Conservation (phyloP, 2,329 filamentous ascomycete species). For the Sporothrix humicola region DNA sequence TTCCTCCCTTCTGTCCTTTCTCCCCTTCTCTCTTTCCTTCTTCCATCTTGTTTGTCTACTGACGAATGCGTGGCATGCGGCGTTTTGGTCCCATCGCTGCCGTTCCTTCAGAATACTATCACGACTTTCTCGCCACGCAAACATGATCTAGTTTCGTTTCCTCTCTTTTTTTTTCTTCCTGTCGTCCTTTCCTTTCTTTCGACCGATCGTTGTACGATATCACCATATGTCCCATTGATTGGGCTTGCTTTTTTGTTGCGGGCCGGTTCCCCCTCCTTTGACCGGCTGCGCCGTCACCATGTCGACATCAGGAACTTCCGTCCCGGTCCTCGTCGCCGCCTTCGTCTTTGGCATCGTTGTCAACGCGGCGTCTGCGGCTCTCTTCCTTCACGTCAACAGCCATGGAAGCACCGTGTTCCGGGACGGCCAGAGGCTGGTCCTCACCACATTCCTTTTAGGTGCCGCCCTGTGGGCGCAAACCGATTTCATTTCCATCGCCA, state of each 20-base stretch:
- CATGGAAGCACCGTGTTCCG: slow-evolving; percentile 57
- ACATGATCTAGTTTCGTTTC: slow-evolving; percentile 26
- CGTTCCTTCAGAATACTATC: slow-evolving; percentile 39
- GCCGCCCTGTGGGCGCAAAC: slow-evolving; percentile 60
- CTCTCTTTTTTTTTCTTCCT: slow-evolving; percentile 16
- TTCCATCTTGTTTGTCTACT: slow-evolving; percentile 23
- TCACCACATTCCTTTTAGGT: slow-evolving; percentile 59
- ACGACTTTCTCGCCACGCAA: slow-evolving; percentile 30
- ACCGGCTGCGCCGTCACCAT: slow-evolving; percentile 48
- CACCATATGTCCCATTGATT: slow-evolving; percentile 53
- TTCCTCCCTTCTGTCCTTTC: slow-evolving; percentile 8
- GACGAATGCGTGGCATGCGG: slow-evolving; percentile 23
- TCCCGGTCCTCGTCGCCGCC: slow-evolving; percentile 58
- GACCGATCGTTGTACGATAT: slow-evolving; percentile 22
- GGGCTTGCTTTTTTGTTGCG: slow-evolving; percentile 47
- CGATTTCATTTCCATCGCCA: slow-evolving; percentile 57
- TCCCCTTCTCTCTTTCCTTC: slow-evolving; percentile 24
- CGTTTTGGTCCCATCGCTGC: slow-evolving; percentile 30
- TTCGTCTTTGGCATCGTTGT: slow-evolving; percentile 63
- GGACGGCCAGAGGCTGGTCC: slow-evolving; percentile 68
- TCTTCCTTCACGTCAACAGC: slow-evolving; percentile 54
- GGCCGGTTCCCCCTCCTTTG: slow-evolving; percentile 40
- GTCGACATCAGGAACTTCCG: slow-evolving; percentile 52
- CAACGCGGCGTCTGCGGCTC: slow-evolving; percentile 56
- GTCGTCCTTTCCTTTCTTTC: slow-evolving; percentile 35